Percentiles rank a stretch among this genome's conserved stretches.
These are phyloP conservation scores for Protea cynaroides DNA, from an alignment of 164 flowering plant species.

Conservation along the genomic window DNA sequence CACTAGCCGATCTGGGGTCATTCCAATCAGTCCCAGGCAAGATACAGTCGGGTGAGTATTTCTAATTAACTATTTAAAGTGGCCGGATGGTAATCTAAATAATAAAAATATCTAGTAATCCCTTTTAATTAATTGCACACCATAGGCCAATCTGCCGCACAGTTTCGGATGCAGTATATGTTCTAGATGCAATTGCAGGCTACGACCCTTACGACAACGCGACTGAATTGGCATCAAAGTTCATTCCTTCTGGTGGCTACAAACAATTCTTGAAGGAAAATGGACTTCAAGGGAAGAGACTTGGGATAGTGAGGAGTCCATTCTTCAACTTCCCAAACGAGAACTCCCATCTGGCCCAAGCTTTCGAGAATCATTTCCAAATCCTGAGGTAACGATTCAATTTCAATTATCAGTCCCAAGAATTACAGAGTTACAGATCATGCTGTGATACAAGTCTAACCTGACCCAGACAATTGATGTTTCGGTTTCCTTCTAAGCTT, in stretches of 20 bases:
- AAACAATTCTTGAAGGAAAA: constrained; percentile 40
- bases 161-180: constrained; percentile 65
- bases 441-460: too few relatives aligned
- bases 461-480: too few relatives aligned
- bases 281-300: constrained; percentile 58
- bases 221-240: constrained; percentile 34
- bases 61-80: too few relatives aligned
- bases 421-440: too few relatives aligned
- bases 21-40: constrained; percentile 27
- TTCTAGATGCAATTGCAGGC: constrained; percentile 65
- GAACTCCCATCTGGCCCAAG: not conserved
- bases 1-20: constrained; percentile 37
- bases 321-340: constrained; percentile 16
- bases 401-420: too few relatives aligned
- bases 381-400: constrained; percentile 34
- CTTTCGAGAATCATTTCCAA: constrained; percentile 26
- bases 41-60: constrained; percentile 33
- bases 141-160: constrained; percentile 65
- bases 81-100: too few relatives aligned
- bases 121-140: too few relatives aligned
- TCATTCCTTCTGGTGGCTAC: constrained; percentile 67
- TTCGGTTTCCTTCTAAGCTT: too few relatives aligned
- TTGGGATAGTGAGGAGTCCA: constrained; percentile 29
- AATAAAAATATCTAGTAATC: too few relatives aligned
- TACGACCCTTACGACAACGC: constrained; percentile 42